Conservation (phyloP, 2,329 filamentous ascomycete genomes). For the Penicillium palitans region DNA sequence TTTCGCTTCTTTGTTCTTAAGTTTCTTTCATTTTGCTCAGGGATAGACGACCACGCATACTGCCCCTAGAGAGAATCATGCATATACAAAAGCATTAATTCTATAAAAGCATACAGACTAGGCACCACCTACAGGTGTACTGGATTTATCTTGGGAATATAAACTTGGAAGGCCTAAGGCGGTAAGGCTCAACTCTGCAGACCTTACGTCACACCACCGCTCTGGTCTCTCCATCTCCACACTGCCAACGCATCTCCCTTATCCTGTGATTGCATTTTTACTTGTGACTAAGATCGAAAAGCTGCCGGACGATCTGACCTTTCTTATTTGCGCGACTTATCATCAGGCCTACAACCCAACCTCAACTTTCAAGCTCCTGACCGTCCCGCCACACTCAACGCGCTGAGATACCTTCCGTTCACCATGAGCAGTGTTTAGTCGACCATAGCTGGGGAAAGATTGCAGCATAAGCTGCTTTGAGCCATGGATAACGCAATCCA, state of each 20-base stretch:
- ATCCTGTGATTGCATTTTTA: background rate
- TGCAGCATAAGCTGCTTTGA: conserved; percentile 16
- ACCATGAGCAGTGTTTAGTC: conserved; percentile 11
- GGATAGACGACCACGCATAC: too few species aligned
- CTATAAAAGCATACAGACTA: background rate
- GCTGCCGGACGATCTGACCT: background rate
- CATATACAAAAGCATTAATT: background rate
- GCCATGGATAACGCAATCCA: conserved; percentile 86
- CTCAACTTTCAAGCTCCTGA: conserved; percentile 5
- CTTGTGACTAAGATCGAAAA: background rate
- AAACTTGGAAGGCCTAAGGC: background rate
- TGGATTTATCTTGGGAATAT: background rate
- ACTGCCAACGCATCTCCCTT: conserved; percentile 12
- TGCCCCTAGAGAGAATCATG: background rate
- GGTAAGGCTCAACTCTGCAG: background rate
- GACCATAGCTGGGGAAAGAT: conserved; percentile 1
- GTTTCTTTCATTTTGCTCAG: background rate
- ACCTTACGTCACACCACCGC: conserved; percentile 13
- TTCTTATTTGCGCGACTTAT: background rate
- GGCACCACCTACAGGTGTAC: background rate
- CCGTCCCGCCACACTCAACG: background rate
- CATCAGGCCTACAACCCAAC: background rate
- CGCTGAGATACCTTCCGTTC: background rate
- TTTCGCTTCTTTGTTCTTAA: background rate
- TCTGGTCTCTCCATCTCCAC: conserved; percentile 10